These are phyloP conservation scores for Saturnispora kantuleensis DNA, from an alignment of 805 yeast genomes.

Conservation along the genomic window DNA sequence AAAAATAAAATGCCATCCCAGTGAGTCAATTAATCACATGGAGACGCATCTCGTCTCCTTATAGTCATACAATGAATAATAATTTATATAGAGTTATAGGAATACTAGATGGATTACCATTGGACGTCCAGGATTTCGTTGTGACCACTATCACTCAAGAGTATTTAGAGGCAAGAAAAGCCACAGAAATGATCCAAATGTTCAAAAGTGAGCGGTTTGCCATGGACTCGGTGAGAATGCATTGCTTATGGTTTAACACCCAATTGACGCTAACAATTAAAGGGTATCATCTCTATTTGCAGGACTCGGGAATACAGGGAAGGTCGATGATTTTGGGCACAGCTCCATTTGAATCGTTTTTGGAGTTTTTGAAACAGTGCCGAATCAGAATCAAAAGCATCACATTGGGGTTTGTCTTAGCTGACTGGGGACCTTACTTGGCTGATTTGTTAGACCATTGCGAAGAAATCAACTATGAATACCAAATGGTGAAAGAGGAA, in stretches of 20 bases:
- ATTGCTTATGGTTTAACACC: not conserved
- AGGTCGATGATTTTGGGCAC: not conserved
- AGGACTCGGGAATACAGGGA: slow-evolving; percentile 2
- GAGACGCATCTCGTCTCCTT: too few relatives aligned
- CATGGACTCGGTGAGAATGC: not conserved
- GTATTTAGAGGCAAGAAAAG: not conserved
- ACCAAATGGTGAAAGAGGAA: not conserved
- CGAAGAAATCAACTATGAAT: slow-evolving; percentile 1
- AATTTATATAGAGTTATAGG: not conserved
- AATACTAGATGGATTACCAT: not conserved
- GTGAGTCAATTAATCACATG: not conserved
- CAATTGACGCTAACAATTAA: slow-evolving; percentile 1
- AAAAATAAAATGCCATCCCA: not conserved
- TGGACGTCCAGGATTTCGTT: not conserved
- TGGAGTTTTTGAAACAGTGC: not conserved
- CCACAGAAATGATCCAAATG: slow-evolving; percentile 2
- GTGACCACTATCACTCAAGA: not conserved
- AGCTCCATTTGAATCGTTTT: not conserved
- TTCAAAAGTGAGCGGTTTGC: not conserved
- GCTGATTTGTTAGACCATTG: not conserved
- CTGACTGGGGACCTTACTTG: slow-evolving; percentile 1
- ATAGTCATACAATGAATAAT: not conserved
- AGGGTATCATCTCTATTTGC: slow-evolving; percentile 2
- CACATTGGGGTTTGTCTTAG: slow-evolving; percentile 3
- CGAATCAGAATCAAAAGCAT: not conserved